These are phyloP conservation scores for Fraxinus angustifolia DNA, from an alignment of 305 asterid species.

Conservation along the genomic window DNA sequence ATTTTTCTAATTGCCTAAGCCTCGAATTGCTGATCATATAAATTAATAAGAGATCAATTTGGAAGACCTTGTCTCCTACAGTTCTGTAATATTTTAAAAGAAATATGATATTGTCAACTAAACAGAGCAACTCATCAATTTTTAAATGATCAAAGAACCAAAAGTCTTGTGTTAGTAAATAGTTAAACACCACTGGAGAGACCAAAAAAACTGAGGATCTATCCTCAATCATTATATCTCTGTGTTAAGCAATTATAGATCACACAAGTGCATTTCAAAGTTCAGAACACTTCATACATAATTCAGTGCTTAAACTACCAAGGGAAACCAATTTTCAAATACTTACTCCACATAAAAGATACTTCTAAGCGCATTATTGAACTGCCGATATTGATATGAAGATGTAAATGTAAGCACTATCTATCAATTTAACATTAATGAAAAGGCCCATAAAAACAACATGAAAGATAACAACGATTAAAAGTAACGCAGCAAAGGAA, in stretches of 20 bases:
- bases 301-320: background rate
- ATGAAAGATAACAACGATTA: background rate
- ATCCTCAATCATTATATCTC: background rate
- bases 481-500: background rate
- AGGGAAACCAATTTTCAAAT: background rate
- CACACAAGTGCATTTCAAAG: background rate
- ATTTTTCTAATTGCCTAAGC: background rate
- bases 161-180: background rate
- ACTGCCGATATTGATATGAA: background rate
- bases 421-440: background rate
- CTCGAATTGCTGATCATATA: background rate
- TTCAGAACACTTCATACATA: background rate
- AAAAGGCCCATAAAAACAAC: background rate
- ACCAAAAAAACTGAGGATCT: background rate
- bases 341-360: background rate
- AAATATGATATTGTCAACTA: background rate
- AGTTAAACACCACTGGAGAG: background rate
- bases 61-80: background rate
- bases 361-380: background rate
- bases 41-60: background rate
- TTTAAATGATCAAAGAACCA: background rate
- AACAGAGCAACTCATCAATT: background rate
- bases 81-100: background rate
- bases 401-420: background rate
- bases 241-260: background rate